Base-by-base conservation (phyloP, 306 rosid genomes). In the Vigna mungo region DNA sequence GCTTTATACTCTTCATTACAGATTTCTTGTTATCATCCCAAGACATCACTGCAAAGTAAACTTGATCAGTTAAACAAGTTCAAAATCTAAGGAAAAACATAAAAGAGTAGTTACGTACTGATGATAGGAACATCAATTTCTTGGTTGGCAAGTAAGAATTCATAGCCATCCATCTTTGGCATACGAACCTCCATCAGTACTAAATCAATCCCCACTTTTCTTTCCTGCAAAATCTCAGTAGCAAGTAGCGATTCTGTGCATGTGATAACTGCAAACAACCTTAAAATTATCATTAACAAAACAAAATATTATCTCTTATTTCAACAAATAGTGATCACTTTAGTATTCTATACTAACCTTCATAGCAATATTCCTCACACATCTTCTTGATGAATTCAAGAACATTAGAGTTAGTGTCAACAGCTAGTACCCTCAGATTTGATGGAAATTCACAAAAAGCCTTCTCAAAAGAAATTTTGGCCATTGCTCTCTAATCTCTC, bases 131-230 rank as follows among this genome's bases (percentile, higher is more conserved):
- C 83, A 44, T 90, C 81, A 83, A 84, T 84, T 69, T 87, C 89
- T 55, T 85, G 78, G 47, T 80, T 87, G 78, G 86, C 74, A 23
- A 12, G 82, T 15, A 90, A 80, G 49, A 90, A 89, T 7, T 86
- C 81, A 59, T 67, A 85, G 2, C 89, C 88, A 79, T 92, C 83
- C 90, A 90, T 85, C 55, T 84, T 91, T 8, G 89, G 88, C 96
- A 92, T 87, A 20, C 86, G 82, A 78, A 83, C 90, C 48, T 88
- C 93, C 37, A 91, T 78, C 44, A 92, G 39, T 37, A 92, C 79
- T 64, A 90, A 80, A 78, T 92, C 93, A 43, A 87, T 84, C 73
- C 39, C 65, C 21, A 66, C 87, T 55, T 83, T 87, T 44, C 41
- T 87, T 86, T 87, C 86, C 4, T 82, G 81, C 37, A 90, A 58